Conservation (phyloP, 2,329 filamentous ascomycete species). For the Orbilia javanica region DNA sequence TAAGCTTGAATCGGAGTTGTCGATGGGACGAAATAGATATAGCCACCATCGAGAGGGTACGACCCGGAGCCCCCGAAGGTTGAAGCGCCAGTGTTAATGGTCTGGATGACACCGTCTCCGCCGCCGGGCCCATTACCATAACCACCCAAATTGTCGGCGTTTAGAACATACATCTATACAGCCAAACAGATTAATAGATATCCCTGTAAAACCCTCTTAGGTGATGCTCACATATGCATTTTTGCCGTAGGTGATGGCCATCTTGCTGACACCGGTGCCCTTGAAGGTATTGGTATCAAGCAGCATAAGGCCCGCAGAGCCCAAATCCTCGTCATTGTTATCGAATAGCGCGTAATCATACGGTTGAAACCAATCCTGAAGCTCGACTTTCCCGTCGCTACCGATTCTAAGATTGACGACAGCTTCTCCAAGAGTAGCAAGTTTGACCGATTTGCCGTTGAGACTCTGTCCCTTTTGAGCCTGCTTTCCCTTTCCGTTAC, state of each 20-base stretch:
- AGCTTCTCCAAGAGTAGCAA: constrained; percentile 59
- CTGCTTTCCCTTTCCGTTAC: constrained; percentile 59
- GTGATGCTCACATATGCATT: constrained; percentile 68
- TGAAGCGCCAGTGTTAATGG: constrained; percentile 67
- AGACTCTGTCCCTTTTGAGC: constrained; percentile 49
- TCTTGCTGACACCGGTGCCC: constrained; percentile 54
- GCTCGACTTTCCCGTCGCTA: constrained; percentile 66
- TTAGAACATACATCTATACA: constrained; percentile 63
- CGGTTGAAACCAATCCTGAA: constrained; percentile 72
- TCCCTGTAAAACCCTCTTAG: constrained; percentile 63
- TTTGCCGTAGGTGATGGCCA: constrained; percentile 65
- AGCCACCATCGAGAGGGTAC: constrained; percentile 69
- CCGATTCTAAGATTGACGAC: constrained; percentile 65
- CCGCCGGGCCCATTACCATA: constrained; percentile 63
- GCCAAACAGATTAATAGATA: constrained; percentile 64
- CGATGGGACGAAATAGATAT: constrained; percentile 63
- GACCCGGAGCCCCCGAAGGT: constrained; percentile 69
- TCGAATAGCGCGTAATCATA: constrained; percentile 65
- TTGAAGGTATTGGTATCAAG: constrained; percentile 66
- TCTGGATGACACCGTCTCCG: constrained; percentile 67
- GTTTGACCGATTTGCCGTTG: constrained; percentile 60
- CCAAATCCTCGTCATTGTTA: constrained; percentile 66
- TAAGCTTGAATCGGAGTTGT: constrained; percentile 62
- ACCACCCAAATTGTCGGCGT: constrained; percentile 64
- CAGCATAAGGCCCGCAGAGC: constrained; percentile 66